Percentiles rank a stretch among this genome's conserved stretches.
Evolutionary conservation across 371 early-diverging fungal genomes (phyloP).

Genomic region (Mortierella sp.): DNA sequence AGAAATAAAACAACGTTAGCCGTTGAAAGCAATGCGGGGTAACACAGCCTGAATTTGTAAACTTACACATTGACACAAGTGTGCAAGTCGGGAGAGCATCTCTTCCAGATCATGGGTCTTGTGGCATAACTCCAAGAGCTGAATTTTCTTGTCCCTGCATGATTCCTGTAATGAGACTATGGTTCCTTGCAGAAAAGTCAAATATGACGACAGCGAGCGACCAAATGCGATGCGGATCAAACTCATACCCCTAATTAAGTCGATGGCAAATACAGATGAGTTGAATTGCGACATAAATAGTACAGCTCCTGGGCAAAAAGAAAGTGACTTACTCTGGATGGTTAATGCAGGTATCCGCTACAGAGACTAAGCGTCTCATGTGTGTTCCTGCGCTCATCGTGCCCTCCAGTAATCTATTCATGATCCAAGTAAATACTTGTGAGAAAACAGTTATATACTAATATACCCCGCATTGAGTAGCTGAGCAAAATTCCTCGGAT

Average conservation of each 20-base stretch:
- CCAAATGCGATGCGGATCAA: slow-evolving; percentile 65
- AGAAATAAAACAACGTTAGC: background rate
- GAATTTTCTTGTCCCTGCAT: slow-evolving; percentile 15
- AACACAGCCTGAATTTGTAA: background rate
- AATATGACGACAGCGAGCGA: slow-evolving; percentile 60
- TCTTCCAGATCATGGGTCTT: slow-evolving; percentile 40
- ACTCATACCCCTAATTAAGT: slow-evolving; percentile 57
- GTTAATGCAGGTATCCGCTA: slow-evolving; percentile 54
- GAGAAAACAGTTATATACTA: background rate
- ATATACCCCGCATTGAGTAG: background rate
- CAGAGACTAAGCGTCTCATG: slow-evolving; percentile 52
- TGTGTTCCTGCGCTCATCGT: slow-evolving; percentile 59
- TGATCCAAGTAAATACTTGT: background rate
- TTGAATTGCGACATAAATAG: background rate
- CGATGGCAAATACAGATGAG: background rate
- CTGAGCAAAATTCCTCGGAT: background rate
- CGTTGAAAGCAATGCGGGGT: background rate
- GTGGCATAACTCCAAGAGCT: slow-evolving; percentile 60
- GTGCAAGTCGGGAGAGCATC: slow-evolving; percentile 46
- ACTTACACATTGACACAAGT: slow-evolving; percentile 52
- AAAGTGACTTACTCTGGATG: slow-evolving; percentile 54
- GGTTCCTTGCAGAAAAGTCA: slow-evolving; percentile 60
- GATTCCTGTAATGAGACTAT: slow-evolving; percentile 49
- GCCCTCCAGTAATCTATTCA: slow-evolving; percentile 48
- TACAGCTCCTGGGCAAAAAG: background rate